Evolutionary conservation across 371 early-diverging fungal genomes (phyloP).

Genomic region (Nematocida homosporus): DNA sequence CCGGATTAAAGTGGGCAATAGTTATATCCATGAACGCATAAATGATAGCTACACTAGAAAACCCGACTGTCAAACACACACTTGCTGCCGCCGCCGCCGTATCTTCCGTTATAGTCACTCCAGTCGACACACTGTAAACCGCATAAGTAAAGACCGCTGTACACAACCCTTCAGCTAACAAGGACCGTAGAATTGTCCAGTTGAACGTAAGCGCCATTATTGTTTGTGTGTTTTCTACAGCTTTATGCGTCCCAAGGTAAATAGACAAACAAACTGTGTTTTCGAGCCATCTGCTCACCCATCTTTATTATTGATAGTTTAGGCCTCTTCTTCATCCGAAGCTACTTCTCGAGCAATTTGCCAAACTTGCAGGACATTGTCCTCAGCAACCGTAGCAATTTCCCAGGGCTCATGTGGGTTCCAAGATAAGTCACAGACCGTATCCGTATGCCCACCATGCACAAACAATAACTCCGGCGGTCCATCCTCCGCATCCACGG

Average conservation of each 20-base stretch:
- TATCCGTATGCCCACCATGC: slow-evolving; percentile 93
- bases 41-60: slow-evolving; percentile 71
- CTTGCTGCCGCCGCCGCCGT: slow-evolving; percentile 66
- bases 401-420: slow-evolving; percentile 88
- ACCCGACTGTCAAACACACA: slow-evolving; percentile 70
- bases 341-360: slow-evolving; percentile 62
- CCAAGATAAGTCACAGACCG: slow-evolving; percentile 89
- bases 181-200: slow-evolving; percentile 49
- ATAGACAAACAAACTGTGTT: not conserved
- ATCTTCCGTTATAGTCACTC: slow-evolving; percentile 39
- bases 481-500: slow-evolving; percentile 91
- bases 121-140: slow-evolving; percentile 62
- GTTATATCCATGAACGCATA: slow-evolving; percentile 74
- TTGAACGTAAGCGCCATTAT: slow-evolving; percentile 57
- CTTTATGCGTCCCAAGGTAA: not conserved
- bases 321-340: not conserved
- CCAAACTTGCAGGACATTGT: slow-evolving; percentile 93
- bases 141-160: slow-evolving; percentile 66
- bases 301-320: slow-evolving; percentile 6
- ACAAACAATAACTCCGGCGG: slow-evolving; percentile 94
- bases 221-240: not conserved
- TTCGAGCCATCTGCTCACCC: not conserved
- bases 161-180: slow-evolving; percentile 62
- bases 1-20: slow-evolving; percentile 71
- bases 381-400: slow-evolving; percentile 83